Percentiles rank a stretch among this genome's conserved stretches.
Conservation (phyloP, 2,329 filamentous ascomycete species). For the Xylaria sp. region DNA sequence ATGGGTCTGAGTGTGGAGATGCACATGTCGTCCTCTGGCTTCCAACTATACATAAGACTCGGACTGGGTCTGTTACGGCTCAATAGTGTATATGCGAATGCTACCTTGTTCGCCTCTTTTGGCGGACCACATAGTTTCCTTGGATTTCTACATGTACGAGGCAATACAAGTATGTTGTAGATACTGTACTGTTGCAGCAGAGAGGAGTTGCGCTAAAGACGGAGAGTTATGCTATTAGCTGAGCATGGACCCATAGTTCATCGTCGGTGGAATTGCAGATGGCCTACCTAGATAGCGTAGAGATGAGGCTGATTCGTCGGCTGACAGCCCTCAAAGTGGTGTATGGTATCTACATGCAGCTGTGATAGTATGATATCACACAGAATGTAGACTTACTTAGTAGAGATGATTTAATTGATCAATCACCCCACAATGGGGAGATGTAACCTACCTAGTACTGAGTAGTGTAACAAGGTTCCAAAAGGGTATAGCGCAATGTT, state of each 20-base stretch:
- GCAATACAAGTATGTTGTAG: neutral
- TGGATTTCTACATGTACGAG: neutral
- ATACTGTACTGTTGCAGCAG: neutral
- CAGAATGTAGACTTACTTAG: neutral
- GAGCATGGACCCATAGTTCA: neutral
- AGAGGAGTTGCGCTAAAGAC: neutral
- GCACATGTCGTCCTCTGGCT: neutral
- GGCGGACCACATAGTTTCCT: neutral
- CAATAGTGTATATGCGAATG: neutral
- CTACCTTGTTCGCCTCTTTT: neutral
- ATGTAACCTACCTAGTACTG: no score
- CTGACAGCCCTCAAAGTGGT: neutral
- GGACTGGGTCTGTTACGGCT: neutral
- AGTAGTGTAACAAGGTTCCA: no score
- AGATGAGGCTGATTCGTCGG: no score
- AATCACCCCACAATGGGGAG: neutral
- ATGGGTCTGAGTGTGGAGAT: neutral
- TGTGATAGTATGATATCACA: neutral
- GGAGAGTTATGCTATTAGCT: neutral
- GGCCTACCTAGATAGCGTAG: neutral
- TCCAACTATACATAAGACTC: neutral
- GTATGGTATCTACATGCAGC: no score
- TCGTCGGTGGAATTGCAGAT: neutral
- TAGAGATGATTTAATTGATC: neutral
- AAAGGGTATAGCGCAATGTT: neutral